phyloP scores from a whole-genome alignment of 306 rosid species.

The Hippophae gyantsensis region DNA sequence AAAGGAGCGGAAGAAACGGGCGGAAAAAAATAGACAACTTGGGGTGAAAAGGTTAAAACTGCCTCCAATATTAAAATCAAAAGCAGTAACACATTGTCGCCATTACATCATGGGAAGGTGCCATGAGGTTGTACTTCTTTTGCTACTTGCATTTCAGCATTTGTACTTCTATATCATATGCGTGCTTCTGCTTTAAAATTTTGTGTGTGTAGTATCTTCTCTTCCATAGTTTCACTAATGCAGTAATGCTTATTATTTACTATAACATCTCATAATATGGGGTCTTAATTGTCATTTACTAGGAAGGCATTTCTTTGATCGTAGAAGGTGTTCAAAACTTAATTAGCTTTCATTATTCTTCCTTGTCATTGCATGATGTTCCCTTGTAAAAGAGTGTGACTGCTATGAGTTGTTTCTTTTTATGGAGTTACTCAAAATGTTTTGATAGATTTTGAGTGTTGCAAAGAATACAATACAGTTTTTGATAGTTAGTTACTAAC shows the following conservation, averaged over 20 bases:
- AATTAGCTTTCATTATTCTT: background rate
- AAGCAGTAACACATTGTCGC: slow-evolving; percentile 46
- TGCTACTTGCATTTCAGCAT: slow-evolving; percentile 1
- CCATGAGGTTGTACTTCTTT: slow-evolving; percentile 43
- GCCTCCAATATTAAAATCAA: slow-evolving; percentile 39
- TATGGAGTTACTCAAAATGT: background rate
- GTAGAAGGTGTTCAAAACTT: no score
- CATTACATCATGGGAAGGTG: slow-evolving; percentile 70
- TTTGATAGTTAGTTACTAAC: no score
- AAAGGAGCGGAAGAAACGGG: slow-evolving; percentile 43
- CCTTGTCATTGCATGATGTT: background rate
- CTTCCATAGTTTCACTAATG: no score
- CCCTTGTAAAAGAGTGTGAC: background rate
- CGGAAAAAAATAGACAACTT: slow-evolving; percentile 55
- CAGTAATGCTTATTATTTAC: no score
- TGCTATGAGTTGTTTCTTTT: background rate
- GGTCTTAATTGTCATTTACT: no score
- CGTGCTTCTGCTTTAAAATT: no score
- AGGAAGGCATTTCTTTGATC: no score
- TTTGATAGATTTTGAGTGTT: background rate
- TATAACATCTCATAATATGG: no score
- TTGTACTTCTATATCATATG: no score
- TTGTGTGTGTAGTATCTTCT: no score
- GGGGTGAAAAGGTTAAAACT: slow-evolving; percentile 70
- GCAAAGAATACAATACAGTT: no score